Evolutionary conservation across 345 rosid genomes (phyloP).

Genomic region (Populus pruinosa): DNA sequence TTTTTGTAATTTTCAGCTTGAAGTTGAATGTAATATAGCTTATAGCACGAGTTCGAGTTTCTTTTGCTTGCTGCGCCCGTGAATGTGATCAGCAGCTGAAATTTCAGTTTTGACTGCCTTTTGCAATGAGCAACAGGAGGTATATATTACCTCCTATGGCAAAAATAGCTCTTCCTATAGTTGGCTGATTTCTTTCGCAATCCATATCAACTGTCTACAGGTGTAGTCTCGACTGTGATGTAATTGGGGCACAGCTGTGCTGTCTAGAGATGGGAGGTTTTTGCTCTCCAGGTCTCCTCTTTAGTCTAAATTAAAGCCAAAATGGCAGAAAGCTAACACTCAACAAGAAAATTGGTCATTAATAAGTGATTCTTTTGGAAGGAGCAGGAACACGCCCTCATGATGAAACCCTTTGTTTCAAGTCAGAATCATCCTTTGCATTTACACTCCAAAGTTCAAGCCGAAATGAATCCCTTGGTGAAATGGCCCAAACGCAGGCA

Average conservation of each 20-base stretch:
- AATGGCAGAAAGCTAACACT: background rate
- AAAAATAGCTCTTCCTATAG: too few relatives aligned
- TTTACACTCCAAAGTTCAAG: background rate
- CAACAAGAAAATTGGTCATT: background rate
- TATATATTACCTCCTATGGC: background rate
- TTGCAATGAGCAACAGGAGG: background rate
- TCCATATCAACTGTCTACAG: too few relatives aligned
- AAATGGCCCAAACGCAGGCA: background rate
- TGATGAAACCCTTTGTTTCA: background rate
- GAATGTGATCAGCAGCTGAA: background rate
- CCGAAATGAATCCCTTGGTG: conserved; percentile 23
- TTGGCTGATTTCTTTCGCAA: too few relatives aligned
- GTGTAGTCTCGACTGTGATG: background rate
- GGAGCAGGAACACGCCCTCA: background rate
- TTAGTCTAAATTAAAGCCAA: background rate
- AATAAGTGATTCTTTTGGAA: background rate
- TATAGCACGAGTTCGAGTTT: background rate
- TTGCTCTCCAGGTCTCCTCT: background rate
- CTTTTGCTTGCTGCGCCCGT: background rate
- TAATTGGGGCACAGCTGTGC: background rate
- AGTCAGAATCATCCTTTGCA: conserved; percentile 11
- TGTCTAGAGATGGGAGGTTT: background rate
- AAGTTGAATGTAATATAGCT: conserved; percentile 5
- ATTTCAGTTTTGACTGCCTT: background rate
- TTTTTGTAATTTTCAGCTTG: background rate